These are phyloP conservation scores for Colletotrichum sp. DNA, from an alignment of 2,329 filamentous ascomycete species.

Conservation along the genomic window DNA sequence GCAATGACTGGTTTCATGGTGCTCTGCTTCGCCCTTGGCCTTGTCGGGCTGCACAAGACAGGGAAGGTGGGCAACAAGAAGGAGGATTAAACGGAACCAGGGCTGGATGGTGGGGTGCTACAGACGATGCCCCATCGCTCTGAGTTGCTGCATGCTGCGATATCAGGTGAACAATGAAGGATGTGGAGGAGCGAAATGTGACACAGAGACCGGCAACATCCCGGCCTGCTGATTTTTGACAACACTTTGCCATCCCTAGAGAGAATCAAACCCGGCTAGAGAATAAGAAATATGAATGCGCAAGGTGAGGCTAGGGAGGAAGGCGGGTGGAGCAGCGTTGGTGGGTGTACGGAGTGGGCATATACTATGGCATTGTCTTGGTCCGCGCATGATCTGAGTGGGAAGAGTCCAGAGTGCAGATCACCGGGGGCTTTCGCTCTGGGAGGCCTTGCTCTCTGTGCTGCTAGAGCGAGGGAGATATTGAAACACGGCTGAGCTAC, in stretches of 20 bases:
- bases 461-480: not conserved
- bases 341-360: not conserved
- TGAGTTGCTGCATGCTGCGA: not conserved
- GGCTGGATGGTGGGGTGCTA: not conserved
- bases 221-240: not conserved
- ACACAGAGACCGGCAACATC: not conserved
- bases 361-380: not conserved
- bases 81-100: not conserved
- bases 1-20: slow-evolving; percentile 23
- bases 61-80: not conserved
- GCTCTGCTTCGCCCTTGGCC: not conserved
- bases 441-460: not conserved
- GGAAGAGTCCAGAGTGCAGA: not conserved
- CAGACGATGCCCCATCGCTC: not conserved
- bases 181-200: not conserved
- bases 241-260: not conserved
- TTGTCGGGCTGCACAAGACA: not conserved
- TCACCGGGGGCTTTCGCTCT: not conserved
- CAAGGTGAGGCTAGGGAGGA: not conserved
- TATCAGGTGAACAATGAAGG: not conserved
- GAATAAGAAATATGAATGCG: not conserved
- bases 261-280: not conserved
- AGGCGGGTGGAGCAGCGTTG: not conserved
- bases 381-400: not conserved
- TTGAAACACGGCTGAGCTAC: slow-evolving; percentile 18